Evolutionary conservation across 2,329 filamentous ascomycete species (phyloP), one percentile per base, ranked within the genome.

Genomic region (Calonectria honghensis): DNA sequence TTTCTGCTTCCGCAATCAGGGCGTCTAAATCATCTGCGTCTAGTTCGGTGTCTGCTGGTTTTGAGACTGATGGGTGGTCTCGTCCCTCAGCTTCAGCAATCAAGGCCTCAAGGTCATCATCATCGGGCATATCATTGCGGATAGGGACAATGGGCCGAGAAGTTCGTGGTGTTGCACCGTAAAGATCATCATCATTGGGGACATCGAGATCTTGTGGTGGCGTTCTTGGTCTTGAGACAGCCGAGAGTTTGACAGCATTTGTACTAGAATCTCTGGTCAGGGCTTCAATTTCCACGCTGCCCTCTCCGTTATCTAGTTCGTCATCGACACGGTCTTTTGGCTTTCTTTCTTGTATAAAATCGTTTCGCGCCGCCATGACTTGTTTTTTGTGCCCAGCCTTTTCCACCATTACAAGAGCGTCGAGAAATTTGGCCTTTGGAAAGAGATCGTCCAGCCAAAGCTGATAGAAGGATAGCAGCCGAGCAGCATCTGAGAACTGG

Each of bases 391-490:
- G 97, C 1, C 97, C 97, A 0, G 95, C 89, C 85, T 98, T 98
- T 84, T 99, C 97, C 3, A 98, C 95, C 88, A 98, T 98, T 50
- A 90, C 87, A 9, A 98, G 88, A 3, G 94, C 97, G 81, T 99
- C 97, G 63, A 94, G 91, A 81, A 99, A 99, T 81, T 96, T 96
- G 6, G 96, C 97, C 82, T 97, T 96, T 16, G 97, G 97, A 82
- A 96, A 99, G 16, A 99, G 89, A 82, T 98, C 96, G 85, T 99
- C 96, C 2, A 99, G 93, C 97, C 97, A 99, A 71, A 98, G 86
- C 83, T 98, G 97, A 83, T 98, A 99, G 83, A 97, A 95, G 31
- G 94, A 95, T 63, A 99, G 89, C 31, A 99, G 90, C 20, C 93
- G 92, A 0, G 93, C 91, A 14, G 96, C 92, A 82, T 99, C 97